Evolutionary conservation across 2,329 filamentous ascomycete genomes (phyloP), one percentile per base, ranked within the genome.

Genomic region (Diaporthe sp.): DNA sequence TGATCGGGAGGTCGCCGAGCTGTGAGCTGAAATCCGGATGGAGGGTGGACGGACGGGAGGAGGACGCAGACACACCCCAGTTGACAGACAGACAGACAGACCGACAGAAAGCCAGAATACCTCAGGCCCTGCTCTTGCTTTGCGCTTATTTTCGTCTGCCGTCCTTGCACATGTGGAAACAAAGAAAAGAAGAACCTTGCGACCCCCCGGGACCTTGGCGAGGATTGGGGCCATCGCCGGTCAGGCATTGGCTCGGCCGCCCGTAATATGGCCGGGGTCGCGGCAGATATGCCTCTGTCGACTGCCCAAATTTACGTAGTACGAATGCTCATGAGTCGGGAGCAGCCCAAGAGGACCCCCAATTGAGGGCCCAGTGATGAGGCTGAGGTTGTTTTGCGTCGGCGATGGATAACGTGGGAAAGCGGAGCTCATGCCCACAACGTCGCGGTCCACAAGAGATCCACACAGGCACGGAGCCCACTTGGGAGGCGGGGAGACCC

Each of bases 241-340:
- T 68, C 32, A 27, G n/a, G 47, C n/a, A 68, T 68, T 68, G 63
- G 63, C 63, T 51, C 63, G 32, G 39, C 63, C 53, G n/a, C 10
- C 63, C 63, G 63, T 39, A 30, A 53, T 68, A 68, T 50, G n/a
- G 47, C 63, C 32, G 10, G 63, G 63, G 47, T 68, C 4, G 44
- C 19, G 63, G 47, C 63, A 68, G 44, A 68, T 68, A 68, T 68
- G 63, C 47, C 63, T 53, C 63, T 68, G 63, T 53, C 47, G 13
- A 53, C 27, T 37, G 9, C 27, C 44, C 63, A 51, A 53, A 37
- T 39, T 68, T 68, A 39, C 63, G 63, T 39, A 68, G 63, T 39
- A 68, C 63, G 63, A 68, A 53, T 25, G 22, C 3, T 39, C 63
- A 68, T 39, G 63, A 68, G 44, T 68, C 63, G 63, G 47, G 44